Base-by-base conservation (phyloP, 2,329 filamentous ascomycete genomes). In the Alternaria postmessia region DNA sequence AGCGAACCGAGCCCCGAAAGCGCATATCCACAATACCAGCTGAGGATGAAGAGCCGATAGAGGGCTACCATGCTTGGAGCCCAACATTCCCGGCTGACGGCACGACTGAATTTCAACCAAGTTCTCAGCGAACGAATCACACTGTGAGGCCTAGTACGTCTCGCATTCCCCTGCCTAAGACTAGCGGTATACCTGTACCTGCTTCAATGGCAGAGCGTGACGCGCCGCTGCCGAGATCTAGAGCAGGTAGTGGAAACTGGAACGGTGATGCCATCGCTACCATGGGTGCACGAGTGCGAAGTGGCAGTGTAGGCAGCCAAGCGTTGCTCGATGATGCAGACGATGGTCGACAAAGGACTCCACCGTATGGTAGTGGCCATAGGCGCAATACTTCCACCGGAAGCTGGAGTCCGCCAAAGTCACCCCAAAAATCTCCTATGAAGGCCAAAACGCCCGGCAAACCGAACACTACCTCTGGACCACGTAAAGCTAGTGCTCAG, bases 91-190 rank as follows among this genome's bases (percentile, higher is more conserved):
- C 91, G 2, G 46, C 46, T 20, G 91, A 94, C 68, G 93, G 97
- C 74, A 90, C 92, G 62, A 89, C 90, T 9, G 82, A 86, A 30
- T 77, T 75, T 56, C 75, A 80, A 8, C 72, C 76, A 30, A 64
- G 86, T 79, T 79, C 86, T 69, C 62, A 69, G 38, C 68, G 69
- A 66, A 66, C 65, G 65, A 84, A 76, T 72, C 90, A 85, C 80
- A 86, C 83, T 48, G 70, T 72, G 39, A 72, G 81, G 57, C 81
- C 81, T 30, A 81, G 87, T 80, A 81, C 86, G 4, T 97, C 94
- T 44, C 89, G 92, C 54, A 97, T 99, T 74, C 95, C 95, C 1
- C 85, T 98, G 38, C 89, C 93, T 30, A 94, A 92, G 70, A 82
- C 86, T 14, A 97, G 92, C 74, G 91, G 91, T 2, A 86, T 88